phyloP scores from a whole-genome alignment of 805 yeast species.

The Ogataea ramenticola region DNA sequence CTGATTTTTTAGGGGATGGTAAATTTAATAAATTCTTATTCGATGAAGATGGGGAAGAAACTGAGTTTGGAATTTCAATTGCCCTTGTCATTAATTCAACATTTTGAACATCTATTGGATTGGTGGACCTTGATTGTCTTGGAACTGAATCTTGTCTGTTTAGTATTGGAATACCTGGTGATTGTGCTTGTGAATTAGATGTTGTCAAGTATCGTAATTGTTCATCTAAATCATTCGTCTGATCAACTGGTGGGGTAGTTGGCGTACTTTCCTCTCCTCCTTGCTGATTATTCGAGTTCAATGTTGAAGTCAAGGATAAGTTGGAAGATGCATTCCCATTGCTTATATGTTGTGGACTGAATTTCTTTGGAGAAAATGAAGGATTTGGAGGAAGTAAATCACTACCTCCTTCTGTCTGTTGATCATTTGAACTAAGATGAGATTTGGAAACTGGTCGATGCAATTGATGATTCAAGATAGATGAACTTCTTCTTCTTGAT shows the following conservation, averaged over 20 bases:
- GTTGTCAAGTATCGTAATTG: not conserved
- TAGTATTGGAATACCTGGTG: too few relatives aligned
- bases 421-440: not conserved
- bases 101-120: too few relatives aligned
- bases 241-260: not conserved
- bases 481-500: not conserved
- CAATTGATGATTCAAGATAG: not conserved
- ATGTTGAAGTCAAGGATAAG: not conserved
- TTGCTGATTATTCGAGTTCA: not conserved
- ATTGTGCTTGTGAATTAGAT: not conserved
- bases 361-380: not conserved
- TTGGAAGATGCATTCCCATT: not conserved
- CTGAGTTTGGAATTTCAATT: not conserved
- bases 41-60: not conserved
- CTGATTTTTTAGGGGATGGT: constrained; percentile 20
- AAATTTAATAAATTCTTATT: too few relatives aligned
- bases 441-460: not conserved
- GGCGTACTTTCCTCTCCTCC: too few relatives aligned
- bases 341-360: not conserved
- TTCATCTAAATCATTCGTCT: not conserved
- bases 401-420: not conserved
- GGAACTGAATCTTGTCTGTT: constrained; percentile 16
- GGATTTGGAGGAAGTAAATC: not conserved
- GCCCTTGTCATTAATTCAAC: too few relatives aligned
- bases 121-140: constrained; percentile 18